These are phyloP conservation scores for Rhizomucor miehei DNA, from an alignment of 371 early-diverging fungal genomes.

Conservation along the genomic window DNA sequence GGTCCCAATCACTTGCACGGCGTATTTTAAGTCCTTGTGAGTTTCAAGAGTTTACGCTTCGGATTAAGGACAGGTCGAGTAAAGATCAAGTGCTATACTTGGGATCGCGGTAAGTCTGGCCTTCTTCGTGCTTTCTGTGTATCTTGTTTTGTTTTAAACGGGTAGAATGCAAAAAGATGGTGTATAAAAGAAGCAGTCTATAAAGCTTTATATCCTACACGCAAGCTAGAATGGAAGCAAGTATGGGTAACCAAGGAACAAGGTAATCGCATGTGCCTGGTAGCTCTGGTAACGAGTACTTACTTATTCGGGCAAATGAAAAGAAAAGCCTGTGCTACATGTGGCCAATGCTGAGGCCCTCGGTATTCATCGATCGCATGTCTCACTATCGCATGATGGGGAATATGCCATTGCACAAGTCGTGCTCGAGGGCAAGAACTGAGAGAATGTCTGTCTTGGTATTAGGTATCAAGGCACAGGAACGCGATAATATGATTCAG, in stretches of 20 bases:
- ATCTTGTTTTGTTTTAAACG: background rate
- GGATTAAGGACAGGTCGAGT: slow-evolving; percentile 5
- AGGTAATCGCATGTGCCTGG: slow-evolving; percentile 14
- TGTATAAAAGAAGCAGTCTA: slow-evolving; percentile 67
- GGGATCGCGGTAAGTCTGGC: slow-evolving; percentile 30
- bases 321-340: slow-evolving; percentile 50
- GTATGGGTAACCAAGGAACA: slow-evolving; percentile 50
- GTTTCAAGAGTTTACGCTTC: slow-evolving; percentile 24
- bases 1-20: slow-evolving; percentile 29
- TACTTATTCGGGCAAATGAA: background rate
- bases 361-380: slow-evolving; percentile 44
- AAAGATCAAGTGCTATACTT: slow-evolving; percentile 22
- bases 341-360: slow-evolving; percentile 34
- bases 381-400: slow-evolving; percentile 65
- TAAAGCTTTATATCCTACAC: slow-evolving; percentile 61
- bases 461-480: too few species aligned
- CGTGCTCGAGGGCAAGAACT: slow-evolving; percentile 37
- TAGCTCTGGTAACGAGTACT: too few species aligned
- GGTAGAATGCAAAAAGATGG: slow-evolving; percentile 41
- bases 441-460: too few species aligned
- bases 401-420: slow-evolving; percentile 66
- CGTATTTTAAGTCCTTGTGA: slow-evolving; percentile 45
- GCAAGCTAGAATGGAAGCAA: slow-evolving; percentile 64
- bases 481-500: too few species aligned
- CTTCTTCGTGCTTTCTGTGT: background rate